These are phyloP conservation scores for Fusarium heterosporum DNA, from an alignment of 2,329 filamentous ascomycete genomes.

Conservation along the genomic window DNA sequence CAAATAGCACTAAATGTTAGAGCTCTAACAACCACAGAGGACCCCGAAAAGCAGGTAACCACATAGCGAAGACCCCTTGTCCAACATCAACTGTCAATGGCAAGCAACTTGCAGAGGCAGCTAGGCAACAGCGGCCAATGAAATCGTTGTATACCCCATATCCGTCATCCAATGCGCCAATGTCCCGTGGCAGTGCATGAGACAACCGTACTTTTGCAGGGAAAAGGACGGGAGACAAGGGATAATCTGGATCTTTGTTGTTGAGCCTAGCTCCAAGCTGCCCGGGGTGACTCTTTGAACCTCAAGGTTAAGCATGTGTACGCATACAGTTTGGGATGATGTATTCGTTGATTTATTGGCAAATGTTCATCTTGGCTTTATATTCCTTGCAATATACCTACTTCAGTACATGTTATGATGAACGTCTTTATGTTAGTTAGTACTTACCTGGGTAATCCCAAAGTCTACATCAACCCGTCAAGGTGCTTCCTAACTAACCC, in stretches of 20 bases:
- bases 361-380: neutral
- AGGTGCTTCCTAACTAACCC: neutral
- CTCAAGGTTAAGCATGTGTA: neutral
- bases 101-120: slow-evolving; percentile 27
- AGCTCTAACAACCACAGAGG: neutral
- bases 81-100: slow-evolving; percentile 16
- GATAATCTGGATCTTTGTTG: slow-evolving; percentile 20
- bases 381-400: neutral
- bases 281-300: slow-evolving; percentile 22
- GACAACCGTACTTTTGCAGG: slow-evolving; percentile 41
- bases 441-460: neutral
- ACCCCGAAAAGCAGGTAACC: slow-evolving; percentile 18
- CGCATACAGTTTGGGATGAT: neutral
- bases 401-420: neutral
- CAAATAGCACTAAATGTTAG: neutral
- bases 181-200: slow-evolving; percentile 50
- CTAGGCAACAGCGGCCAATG: slow-evolving; percentile 37
- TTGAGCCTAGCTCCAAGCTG: slow-evolving; percentile 16
- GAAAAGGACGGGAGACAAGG: slow-evolving; percentile 20
- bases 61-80: slow-evolving; percentile 19
- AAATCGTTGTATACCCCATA: neutral
- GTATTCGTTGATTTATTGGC: neutral
- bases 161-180: slow-evolving; percentile 45
- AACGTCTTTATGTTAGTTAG: neutral
- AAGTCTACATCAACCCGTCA: neutral